Base-by-base conservation (phyloP, 2,329 filamentous ascomycete genomes). In the Lachnellula cervina region DNA sequence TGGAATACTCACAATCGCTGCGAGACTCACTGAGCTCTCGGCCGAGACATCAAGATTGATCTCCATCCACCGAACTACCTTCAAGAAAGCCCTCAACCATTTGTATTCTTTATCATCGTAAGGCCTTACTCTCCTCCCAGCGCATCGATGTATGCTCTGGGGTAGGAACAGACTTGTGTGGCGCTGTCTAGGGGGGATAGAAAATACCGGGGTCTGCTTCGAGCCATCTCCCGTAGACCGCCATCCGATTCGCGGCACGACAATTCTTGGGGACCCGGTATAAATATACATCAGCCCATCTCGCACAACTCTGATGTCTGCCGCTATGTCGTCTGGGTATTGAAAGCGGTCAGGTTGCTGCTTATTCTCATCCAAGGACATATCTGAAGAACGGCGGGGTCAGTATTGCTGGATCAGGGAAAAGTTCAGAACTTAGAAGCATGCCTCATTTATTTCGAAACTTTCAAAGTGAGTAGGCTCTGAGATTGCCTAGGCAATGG, bases 51-150 rank as follows among this genome's bases (percentile, higher is more conserved):
- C 59, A 25, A 56, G 42, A 7, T 58, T 53, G 43, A 48, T 35
- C 17, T 62, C 57, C 54, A 62, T 62, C 60, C 59, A 62, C 21
- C 48, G 55, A 7, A 62, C 51, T 2, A 46, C 58, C 21, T 55
- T 55, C 50, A 59, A 25, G 37, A 62, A 62, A 14, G 59, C 57
- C 34, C 38, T 38, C 13, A 63, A 21, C 57, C 61, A 63, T 37
- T 60, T 49, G 21, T 55, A 57, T 38, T 63, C 61, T 25, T 55
- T 54, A 17, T 51, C 32, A 49, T 62, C 57, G 37, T 49, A 23
- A 2, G 57, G 54, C 19, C 25, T 53, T 8, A 32, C 19, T 38
- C 35, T 52, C n/a, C 23, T 47, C 19, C 44, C 40, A 17, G 38
- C 45, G 40, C 57, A 59, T n/a, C 35, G 40, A 46, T 59, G 52